These are phyloP conservation scores for Magnaporthiopsis incrustans DNA, from an alignment of 2,329 filamentous ascomycete genomes.

Conservation along the genomic window DNA sequence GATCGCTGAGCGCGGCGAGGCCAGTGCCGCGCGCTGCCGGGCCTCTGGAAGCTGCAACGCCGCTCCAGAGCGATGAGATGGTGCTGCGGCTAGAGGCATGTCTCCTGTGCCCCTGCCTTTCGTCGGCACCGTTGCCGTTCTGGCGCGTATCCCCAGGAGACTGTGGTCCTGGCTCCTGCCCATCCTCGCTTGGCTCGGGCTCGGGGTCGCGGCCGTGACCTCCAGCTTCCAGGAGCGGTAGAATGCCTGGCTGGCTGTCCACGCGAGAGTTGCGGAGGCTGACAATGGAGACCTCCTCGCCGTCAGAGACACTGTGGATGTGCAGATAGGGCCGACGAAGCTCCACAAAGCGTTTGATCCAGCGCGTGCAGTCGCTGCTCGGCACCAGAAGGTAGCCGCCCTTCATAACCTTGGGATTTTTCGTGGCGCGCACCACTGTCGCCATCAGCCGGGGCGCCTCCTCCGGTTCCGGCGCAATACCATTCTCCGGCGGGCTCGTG, in stretches of 20 bases:
- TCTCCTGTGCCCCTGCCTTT: slow-evolving; percentile 32
- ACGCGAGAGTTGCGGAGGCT: slow-evolving; percentile 85
- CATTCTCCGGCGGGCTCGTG: slow-evolving; percentile 62
- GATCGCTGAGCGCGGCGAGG: slow-evolving; percentile 45
- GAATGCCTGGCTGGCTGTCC: slow-evolving; percentile 83
- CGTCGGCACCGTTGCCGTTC: slow-evolving; percentile 24
- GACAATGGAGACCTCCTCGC: slow-evolving; percentile 84
- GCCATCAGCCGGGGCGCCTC: slow-evolving; percentile 60
- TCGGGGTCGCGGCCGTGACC: slow-evolving; percentile 14
- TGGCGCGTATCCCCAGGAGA: slow-evolving; percentile 2
- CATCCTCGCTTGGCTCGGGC: slow-evolving; percentile 10
- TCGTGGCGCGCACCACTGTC: slow-evolving; percentile 68
- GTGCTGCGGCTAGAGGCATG: slow-evolving; percentile 40
- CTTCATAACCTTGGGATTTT: slow-evolving; percentile 75
- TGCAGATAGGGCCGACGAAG: slow-evolving; percentile 86
- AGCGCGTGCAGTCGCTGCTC: slow-evolving; percentile 71
- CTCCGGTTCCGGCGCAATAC: slow-evolving; percentile 39
- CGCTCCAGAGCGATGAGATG: slow-evolving; percentile 49
- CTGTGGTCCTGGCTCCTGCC: slow-evolving; percentile 11
- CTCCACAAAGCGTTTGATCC: slow-evolving; percentile 91
- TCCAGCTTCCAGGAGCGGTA: slow-evolving; percentile 56
- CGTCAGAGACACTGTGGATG: slow-evolving; percentile 75
- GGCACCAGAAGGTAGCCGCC: slow-evolving; percentile 82
- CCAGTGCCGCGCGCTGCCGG: slow-evolving; percentile 24
- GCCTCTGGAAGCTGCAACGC: slow-evolving; percentile 23